Base-by-base conservation (phyloP, 495 filamentous ascomycete genomes). In the Penicillium parvum region DNA sequence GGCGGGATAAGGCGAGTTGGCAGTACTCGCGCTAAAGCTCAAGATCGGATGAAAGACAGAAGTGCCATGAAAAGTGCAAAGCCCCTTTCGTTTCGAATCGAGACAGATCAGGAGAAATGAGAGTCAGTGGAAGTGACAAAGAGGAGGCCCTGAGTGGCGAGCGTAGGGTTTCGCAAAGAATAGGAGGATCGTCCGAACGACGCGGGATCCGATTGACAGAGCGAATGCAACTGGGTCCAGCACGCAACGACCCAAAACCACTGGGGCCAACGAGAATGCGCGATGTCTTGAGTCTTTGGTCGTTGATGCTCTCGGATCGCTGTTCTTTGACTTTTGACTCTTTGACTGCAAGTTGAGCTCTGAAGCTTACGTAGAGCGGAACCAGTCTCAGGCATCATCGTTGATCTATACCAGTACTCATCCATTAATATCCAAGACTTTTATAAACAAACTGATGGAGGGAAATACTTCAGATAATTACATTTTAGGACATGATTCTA, bases 11-110 rank as follows among this genome's bases (percentile, higher is more conserved):
- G 45, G 37, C 43, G 28, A 44, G 44, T 14, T 37, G 30, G 25
- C 37, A 25, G 32, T 28, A 20, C 47, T 55, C 35, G 48, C 32
- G 47, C 40, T 47, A 12, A 19, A 35, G 23, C 23, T 41, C 30
- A 27, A 22, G 16, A n/a, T n/a, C n/a, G n/a, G 30, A 28, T 33
- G 21, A 12, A 40, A 37, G 34, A 29, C 25, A 27, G 28, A 43
- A 47, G 20, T 57, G 59, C 60, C 61, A 71, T 68, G 40, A 47
- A 61, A 23, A 16, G 49, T 37, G 22, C 41, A 44, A 17, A 30
- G 21, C 37, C 25, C 19, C 17, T 34, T 41, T 17, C n/a, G 16
- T 43, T 9, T 19, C 28, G 15, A 7, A 10, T 34, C 32, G 22
- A 36, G 33, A 19, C 8, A 37, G 8, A 23, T n/a, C n/a, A 36